Conservation (phyloP, 75 land plant species). For the Pseudotsuga menziesii region DNA sequence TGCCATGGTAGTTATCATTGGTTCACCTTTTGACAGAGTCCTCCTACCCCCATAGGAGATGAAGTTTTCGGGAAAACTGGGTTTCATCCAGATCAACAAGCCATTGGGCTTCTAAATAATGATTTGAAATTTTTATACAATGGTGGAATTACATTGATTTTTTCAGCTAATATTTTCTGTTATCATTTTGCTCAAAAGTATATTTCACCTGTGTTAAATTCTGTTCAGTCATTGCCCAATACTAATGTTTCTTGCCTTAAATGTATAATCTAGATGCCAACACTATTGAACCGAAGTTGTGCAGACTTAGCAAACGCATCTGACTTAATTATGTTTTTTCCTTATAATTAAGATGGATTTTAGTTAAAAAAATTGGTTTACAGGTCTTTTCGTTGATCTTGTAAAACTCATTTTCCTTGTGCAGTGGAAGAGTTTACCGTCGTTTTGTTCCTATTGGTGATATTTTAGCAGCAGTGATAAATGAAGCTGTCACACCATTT, state of each 20-base stretch:
- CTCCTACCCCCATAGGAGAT: not conserved
- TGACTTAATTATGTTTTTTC: not conserved
- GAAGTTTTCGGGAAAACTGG: not conserved
- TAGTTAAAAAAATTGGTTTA: not conserved
- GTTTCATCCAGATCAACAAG: not conserved
- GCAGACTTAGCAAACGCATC: not conserved
- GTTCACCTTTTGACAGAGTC: not conserved
- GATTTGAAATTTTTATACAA: not conserved
- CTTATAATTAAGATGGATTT: not conserved
- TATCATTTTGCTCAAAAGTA: not conserved
- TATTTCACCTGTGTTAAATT: not conserved
- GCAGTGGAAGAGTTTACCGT: conserved; percentile 56
- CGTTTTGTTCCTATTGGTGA: conserved; percentile 71
- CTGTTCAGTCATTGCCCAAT: not conserved
- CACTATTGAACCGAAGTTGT: not conserved
- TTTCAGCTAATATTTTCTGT: not conserved
- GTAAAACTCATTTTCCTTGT: not conserved
- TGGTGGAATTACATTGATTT: not conserved
- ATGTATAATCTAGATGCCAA: not conserved
- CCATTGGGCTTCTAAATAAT: not conserved
- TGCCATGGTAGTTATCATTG: not conserved
- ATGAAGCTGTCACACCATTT: conserved; percentile 87
- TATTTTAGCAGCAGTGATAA: conserved; percentile 78
- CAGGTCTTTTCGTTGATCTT: not conserved
- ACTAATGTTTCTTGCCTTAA: not conserved